A percentile compares a stretch with the other conserved stretches of the same genome.
phyloP scores from a whole-genome alignment of 2,329 filamentous ascomycete genomes.

The Sphaerostilbella broomeana region DNA sequence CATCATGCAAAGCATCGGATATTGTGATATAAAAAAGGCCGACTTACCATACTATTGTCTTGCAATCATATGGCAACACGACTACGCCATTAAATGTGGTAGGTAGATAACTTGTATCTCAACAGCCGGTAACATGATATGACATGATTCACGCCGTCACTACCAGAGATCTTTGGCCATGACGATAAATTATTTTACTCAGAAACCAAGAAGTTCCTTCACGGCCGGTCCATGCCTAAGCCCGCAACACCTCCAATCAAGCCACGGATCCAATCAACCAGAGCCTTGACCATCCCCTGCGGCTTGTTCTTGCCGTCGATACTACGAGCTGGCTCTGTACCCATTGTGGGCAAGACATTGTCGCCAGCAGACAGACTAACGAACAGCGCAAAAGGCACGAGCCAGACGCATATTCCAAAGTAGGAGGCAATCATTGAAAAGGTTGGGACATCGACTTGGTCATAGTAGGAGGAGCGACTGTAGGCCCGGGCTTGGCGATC shows the following conservation, averaged over 20 bases:
- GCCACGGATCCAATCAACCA: slow-evolving; percentile 53
- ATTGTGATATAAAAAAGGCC: slow-evolving; percentile 8
- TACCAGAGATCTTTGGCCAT: too few relatives aligned
- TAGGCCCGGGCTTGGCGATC: slow-evolving; percentile 51
- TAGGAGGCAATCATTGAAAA: slow-evolving; percentile 95
- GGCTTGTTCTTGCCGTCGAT: slow-evolving; percentile 44
- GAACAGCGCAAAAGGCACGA: slow-evolving; percentile 91
- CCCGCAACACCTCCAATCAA: slow-evolving; percentile 42
- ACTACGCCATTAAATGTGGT: too few relatives aligned
- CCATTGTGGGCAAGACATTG: slow-evolving; percentile 90
- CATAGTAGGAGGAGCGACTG: slow-evolving; percentile 54
- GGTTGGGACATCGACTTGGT: slow-evolving; percentile 59
- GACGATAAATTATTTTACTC: too few relatives aligned
- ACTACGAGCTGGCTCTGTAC: slow-evolving; percentile 50
- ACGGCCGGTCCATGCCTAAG: slow-evolving; percentile 18
- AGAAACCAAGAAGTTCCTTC: too few relatives aligned
- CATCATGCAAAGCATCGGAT: slow-evolving; percentile 29
- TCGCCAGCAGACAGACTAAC: slow-evolving; percentile 91
- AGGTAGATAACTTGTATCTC: too few relatives aligned
- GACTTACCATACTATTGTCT: slow-evolving; percentile 2
- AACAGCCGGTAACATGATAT: too few relatives aligned
- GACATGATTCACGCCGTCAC: too few relatives aligned
- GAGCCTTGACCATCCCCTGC: slow-evolving; percentile 60
- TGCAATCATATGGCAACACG: too few relatives aligned
- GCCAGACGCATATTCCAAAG: slow-evolving; percentile 94